These are phyloP conservation scores for Cladochytrium tenue DNA, from an alignment of 371 early-diverging fungal genomes.

Conservation along the genomic window DNA sequence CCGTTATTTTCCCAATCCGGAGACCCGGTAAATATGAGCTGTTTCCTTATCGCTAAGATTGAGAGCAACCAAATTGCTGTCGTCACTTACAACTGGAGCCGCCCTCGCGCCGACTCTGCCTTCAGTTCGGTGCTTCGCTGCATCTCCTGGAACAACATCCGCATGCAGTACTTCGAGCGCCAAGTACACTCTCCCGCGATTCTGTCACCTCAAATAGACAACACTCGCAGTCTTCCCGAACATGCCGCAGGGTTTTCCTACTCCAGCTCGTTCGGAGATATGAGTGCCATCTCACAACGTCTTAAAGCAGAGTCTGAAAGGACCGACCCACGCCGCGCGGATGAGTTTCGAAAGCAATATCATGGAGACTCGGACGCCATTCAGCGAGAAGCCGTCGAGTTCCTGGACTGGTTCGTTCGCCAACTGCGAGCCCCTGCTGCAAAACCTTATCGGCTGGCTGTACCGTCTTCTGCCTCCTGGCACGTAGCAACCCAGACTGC, in stretches of 20 bases:
- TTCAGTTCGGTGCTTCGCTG: conserved; percentile 39
- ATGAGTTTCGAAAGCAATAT: background rate
- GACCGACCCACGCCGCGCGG: background rate
- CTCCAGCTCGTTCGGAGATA: conserved; percentile 22
- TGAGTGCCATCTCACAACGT: background rate
- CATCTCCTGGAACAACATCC: conserved; percentile 44
- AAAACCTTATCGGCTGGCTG: background rate
- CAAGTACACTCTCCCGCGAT: too few species aligned
- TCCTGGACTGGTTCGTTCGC: conserved; percentile 30
- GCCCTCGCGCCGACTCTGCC: conserved; percentile 55
- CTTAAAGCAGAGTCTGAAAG: too few species aligned
- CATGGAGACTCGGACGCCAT: conserved; percentile 12
- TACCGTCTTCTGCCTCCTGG: background rate
- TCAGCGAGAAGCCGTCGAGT: conserved; percentile 34
- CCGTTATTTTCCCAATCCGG: background rate
- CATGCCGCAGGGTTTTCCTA: conserved; percentile 8
- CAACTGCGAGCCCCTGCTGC: conserved; percentile 1
- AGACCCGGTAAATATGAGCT: conserved; percentile 45
- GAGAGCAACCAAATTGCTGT: conserved; percentile 53
- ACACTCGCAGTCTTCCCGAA: too few species aligned
- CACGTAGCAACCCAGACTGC: background rate
- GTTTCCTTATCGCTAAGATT: conserved; percentile 61
- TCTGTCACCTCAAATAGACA: too few species aligned
- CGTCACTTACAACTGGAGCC: conserved; percentile 73
- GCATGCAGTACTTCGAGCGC: conserved; percentile 36